Evolutionary conservation across 1,284 basidiomycete species (phyloP).

Genomic region (Ceratobasidium sp.): DNA sequence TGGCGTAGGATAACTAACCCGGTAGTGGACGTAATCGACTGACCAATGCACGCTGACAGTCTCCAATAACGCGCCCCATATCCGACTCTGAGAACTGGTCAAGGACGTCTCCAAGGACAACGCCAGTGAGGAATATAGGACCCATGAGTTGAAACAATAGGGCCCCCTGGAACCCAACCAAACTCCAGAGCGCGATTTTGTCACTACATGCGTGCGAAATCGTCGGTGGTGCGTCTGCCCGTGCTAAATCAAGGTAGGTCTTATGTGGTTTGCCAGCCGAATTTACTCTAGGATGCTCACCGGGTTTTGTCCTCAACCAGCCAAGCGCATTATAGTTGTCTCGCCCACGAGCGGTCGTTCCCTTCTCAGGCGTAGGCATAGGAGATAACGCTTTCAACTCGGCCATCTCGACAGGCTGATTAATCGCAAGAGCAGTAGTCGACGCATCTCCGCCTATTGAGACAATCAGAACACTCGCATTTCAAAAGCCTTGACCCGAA

Average conservation of each 20-base stretch:
- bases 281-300: conserved; percentile 49
- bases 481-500: conserved; percentile 42
- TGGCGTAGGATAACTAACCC: neutral
- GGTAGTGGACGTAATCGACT: conserved; percentile 55
- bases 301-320: conserved; percentile 89
- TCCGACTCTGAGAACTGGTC: conserved; percentile 51
- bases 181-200: conserved; percentile 86
- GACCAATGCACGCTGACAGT: conserved; percentile 72
- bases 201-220: conserved; percentile 89
- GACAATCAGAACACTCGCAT: conserved; percentile 35
- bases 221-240: conserved; percentile 84
- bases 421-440: conserved; percentile 74
- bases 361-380: conserved; percentile 15
- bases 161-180: conserved; percentile 86
- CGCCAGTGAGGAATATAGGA: conserved; percentile 70
- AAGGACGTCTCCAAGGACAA: conserved; percentile 78
- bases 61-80: conserved; percentile 56
- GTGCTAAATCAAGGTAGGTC: conserved; percentile 50
- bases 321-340: conserved; percentile 78
- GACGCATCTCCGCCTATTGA: conserved; percentile 88
- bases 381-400: conserved; percentile 63
- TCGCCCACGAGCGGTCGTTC: conserved; percentile 72
- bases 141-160: conserved; percentile 66
- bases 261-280: too few species aligned
- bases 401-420: conserved; percentile 76